Conservation (phyloP, 2,329 filamentous ascomycete genomes). For the Aspergillus ruber region DNA sequence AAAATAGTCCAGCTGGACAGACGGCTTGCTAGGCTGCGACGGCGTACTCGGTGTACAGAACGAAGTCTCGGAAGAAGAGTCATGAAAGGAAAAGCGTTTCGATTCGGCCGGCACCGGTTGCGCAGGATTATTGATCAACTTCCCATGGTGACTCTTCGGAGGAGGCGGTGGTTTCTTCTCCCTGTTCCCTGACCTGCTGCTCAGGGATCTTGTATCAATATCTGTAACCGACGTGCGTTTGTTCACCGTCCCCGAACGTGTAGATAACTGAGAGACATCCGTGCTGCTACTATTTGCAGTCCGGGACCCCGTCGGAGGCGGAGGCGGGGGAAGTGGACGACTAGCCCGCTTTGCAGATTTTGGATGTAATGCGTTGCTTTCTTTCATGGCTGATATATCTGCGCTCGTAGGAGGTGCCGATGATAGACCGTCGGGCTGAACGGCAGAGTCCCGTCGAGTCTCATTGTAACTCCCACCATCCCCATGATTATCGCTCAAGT, state of each 20-base stretch:
- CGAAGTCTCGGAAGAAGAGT: constrained; percentile 16
- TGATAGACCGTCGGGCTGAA: not conserved
- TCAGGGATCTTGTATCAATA: constrained; percentile 34
- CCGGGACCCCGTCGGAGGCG: constrained; percentile 8
- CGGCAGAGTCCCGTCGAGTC: not conserved
- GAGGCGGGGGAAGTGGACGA: constrained; percentile 1
- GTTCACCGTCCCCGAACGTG: constrained; percentile 48
- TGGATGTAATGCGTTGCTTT: not conserved
- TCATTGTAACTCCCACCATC: constrained; percentile 6
- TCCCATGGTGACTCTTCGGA: constrained; percentile 72
- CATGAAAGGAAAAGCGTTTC: constrained; percentile 21
- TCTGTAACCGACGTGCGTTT: constrained; percentile 50
- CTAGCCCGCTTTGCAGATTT: not conserved
- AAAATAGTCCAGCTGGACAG: constrained; percentile 43
- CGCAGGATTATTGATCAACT: constrained; percentile 51
- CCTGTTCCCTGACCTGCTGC: constrained; percentile 27
- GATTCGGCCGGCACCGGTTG: constrained; percentile 18
- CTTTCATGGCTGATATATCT: not conserved
- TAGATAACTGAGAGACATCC: constrained; percentile 44
- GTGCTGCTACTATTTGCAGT: constrained; percentile 41
- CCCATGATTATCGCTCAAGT: constrained; percentile 19
- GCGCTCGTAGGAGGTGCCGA: constrained; percentile 1
- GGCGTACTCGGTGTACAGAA: constrained; percentile 8
- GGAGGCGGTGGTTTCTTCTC: constrained; percentile 64
- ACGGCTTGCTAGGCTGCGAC: constrained; percentile 33